Conservation (phyloP, 2,329 filamentous ascomycete genomes). For the Alternaria conjuncta region DNA sequence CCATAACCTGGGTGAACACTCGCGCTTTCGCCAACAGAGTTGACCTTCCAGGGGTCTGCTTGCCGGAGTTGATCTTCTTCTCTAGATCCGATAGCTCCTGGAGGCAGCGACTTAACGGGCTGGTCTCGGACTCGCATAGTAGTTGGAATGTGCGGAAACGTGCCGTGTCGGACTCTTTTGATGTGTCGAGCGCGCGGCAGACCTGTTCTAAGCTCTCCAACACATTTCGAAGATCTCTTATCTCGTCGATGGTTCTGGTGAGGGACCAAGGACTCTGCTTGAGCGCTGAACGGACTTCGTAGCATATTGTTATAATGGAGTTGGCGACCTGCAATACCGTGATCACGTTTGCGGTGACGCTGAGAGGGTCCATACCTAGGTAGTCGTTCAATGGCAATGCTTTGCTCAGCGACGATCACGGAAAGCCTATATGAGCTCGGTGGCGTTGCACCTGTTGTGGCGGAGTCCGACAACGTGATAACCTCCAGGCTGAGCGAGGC, state of each 20-base stretch:
- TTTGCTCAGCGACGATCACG: neutral
- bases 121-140: neutral
- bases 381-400: neutral
- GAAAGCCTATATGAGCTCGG: neutral
- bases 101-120: neutral
- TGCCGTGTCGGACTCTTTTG: neutral
- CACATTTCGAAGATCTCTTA: neutral
- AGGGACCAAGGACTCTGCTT: neutral
- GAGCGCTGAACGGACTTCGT: neutral
- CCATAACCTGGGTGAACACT: neutral
- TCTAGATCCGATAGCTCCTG: neutral
- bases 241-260: neutral
- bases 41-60: neutral
- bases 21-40: neutral
- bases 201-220: neutral
- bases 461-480: neutral
- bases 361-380: neutral
- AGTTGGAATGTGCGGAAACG: neutral
- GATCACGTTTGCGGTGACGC: neutral
- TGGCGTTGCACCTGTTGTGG: neutral
- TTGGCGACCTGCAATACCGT: neutral
- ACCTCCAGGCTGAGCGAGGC: neutral
- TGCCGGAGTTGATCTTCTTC: neutral
- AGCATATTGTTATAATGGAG: neutral
- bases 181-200: neutral